Evolutionary conservation across 1,139 yeast species (phyloP).

Genomic region (Candida neerlandica): DNA sequence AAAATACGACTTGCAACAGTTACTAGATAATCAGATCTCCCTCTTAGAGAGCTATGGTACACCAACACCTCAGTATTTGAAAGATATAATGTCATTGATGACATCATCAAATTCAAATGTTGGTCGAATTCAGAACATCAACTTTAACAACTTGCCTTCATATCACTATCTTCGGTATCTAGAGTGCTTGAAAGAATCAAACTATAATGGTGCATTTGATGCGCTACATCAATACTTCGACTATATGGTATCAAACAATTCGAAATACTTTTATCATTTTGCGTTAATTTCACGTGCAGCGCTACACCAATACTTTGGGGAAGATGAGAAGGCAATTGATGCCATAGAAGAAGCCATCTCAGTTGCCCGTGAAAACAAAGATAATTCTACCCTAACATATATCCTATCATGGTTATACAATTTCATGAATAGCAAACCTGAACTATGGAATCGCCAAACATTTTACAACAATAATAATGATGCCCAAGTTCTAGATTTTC

Average conservation of each 20-base stretch:
- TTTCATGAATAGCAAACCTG: slow-evolving; percentile 69
- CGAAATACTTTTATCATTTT: slow-evolving; percentile 72
- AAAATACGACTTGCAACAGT: slow-evolving; percentile 52
- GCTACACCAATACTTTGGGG: slow-evolving; percentile 75
- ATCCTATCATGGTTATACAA: slow-evolving; percentile 80
- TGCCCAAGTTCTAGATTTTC: slow-evolving; percentile 64
- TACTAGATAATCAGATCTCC: slow-evolving; percentile 60
- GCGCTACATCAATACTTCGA: slow-evolving; percentile 82
- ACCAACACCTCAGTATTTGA: slow-evolving; percentile 50
- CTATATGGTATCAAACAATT: slow-evolving; percentile 74
- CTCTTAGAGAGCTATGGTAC: slow-evolving; percentile 57
- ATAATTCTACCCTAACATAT: slow-evolving; percentile 69
- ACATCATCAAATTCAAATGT: slow-evolving; percentile 44
- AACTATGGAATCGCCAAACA: slow-evolving; percentile 47
- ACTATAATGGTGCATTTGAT: slow-evolving; percentile 74
- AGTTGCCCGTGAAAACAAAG: slow-evolving; percentile 86
- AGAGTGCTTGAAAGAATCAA: slow-evolving; percentile 60
- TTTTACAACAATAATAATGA: slow-evolving; percentile 45
- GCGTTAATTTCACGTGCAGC: slow-evolving; percentile 80
- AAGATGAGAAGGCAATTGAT: slow-evolving; percentile 71
- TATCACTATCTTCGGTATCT: slow-evolving; percentile 67
- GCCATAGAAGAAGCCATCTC: slow-evolving; percentile 87
- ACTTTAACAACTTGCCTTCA: slow-evolving; percentile 56
- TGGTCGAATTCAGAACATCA: slow-evolving; percentile 45
- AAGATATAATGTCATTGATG: slow-evolving; percentile 48